phyloP scores from a whole-genome alignment of 352 stramenopile species.

The Phytophthora idaei region DNA sequence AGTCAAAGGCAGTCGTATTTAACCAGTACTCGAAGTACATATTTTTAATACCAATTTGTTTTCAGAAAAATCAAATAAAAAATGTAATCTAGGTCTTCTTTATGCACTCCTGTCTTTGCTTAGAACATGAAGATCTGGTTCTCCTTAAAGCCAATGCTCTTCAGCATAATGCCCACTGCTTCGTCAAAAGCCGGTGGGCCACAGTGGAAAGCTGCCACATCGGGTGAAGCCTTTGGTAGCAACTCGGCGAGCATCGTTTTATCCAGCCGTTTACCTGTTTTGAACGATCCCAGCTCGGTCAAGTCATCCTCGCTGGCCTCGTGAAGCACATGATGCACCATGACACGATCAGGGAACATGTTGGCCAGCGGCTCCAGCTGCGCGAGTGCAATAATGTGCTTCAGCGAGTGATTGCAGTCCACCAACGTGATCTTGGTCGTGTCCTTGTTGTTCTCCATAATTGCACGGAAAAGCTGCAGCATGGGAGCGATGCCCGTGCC shows the following conservation, averaged over 20 bases:
- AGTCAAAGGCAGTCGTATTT: conserved; percentile 23
- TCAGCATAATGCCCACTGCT: conserved; percentile 48
- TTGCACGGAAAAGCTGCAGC: conserved; percentile 78
- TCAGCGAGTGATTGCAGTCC: conserved; percentile 74
- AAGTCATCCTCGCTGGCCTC: conserved; percentile 49
- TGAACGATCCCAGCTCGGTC: conserved; percentile 57
- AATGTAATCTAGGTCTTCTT: not conserved
- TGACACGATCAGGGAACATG: conserved; percentile 73
- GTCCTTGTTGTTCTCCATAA: conserved; percentile 64
- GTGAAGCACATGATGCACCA: conserved; percentile 72
- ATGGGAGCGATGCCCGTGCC: conserved; percentile 85
- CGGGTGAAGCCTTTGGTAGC: conserved; percentile 42
- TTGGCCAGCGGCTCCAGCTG: conserved; percentile 80
- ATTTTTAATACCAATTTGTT: too few species aligned
- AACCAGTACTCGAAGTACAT: not conserved
- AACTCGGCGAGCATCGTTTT: conserved; percentile 49
- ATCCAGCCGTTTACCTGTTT: conserved; percentile 53
- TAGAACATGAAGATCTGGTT: conserved; percentile 59
- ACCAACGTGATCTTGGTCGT: conserved; percentile 73
- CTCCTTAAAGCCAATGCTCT: conserved; percentile 50
- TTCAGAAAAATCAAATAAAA: too few species aligned
- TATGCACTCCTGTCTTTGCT: not conserved
- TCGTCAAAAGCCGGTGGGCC: conserved; percentile 79
- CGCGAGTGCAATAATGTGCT: conserved; percentile 71
- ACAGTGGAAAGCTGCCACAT: conserved; percentile 74